These are phyloP conservation scores for Eucommia ulmoides DNA, from an alignment of 257 asterid species.

Conservation along the genomic window DNA sequence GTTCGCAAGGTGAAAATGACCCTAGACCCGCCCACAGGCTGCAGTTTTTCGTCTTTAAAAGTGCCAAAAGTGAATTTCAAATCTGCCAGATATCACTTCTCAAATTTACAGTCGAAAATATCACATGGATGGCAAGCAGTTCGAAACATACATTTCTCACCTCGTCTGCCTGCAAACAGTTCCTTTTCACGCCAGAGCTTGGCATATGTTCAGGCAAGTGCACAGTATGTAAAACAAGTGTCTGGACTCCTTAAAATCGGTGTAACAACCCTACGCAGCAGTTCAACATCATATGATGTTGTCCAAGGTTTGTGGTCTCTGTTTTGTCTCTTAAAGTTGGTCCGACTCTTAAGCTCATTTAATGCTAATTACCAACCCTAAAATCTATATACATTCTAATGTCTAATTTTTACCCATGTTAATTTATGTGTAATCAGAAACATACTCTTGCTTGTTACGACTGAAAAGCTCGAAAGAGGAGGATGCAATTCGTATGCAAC, in stretches of 20 bases:
- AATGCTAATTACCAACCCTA: not conserved
- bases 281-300: conserved; percentile 31
- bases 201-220: conserved; percentile 36
- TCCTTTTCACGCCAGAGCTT: conserved; percentile 43
- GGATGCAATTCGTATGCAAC: conserved; percentile 37
- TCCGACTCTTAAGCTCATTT: not conserved
- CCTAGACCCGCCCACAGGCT: conserved; percentile 34
- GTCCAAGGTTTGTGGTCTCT: conserved; percentile 20
- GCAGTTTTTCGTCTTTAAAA: conserved; percentile 27
- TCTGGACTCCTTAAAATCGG: conserved; percentile 47
- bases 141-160: conserved; percentile 25
- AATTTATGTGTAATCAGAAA: conserved; percentile 20
- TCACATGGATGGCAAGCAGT: conserved; percentile 37
- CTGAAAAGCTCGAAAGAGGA: conserved; percentile 46
- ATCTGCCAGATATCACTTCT: conserved; percentile 18
- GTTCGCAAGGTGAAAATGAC: conserved; percentile 36
- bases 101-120: conserved; percentile 18
- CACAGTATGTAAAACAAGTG: conserved; percentile 37
- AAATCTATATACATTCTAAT: not conserved
- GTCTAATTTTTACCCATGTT: conserved; percentile 2
- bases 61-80: conserved; percentile 33
- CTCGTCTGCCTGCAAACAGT: conserved; percentile 26
- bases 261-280: conserved; percentile 35
- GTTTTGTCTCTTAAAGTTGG: not conserved
- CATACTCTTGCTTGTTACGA: conserved; percentile 26